These are phyloP conservation scores for Corinectria fuckeliana DNA, from an alignment of 2,329 filamentous ascomycete species.

Conservation along the genomic window DNA sequence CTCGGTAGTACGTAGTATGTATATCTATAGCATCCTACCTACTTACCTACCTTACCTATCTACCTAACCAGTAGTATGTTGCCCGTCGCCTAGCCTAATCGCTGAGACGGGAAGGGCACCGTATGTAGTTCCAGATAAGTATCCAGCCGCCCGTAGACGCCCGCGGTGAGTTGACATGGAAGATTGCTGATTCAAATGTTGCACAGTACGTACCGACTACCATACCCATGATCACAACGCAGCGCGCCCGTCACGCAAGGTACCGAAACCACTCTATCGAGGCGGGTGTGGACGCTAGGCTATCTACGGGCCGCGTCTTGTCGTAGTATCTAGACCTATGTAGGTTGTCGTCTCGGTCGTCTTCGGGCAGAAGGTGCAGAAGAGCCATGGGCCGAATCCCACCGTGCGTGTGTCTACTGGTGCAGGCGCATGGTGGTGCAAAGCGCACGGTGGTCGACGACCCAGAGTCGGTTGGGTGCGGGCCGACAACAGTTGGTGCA, in stretches of 20 bases:
- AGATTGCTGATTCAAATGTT: constrained; percentile 1
- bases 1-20: too few relatives aligned
- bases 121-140: too few relatives aligned
- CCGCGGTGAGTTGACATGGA: constrained; percentile 3
- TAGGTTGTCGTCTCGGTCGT: constrained; percentile 6
- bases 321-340: background rate
- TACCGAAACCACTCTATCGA: background rate
- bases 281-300: constrained; percentile 18
- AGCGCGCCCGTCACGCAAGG: background rate
- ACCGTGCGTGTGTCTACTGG: constrained; percentile 6
- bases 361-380: constrained; percentile 6
- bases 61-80: too few relatives aligned
- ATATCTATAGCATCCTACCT: too few relatives aligned
- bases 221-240: background rate
- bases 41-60: too few relatives aligned
- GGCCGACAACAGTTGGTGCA: constrained; percentile 11
- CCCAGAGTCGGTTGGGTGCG: constrained; percentile 11
- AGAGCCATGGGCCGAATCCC: background rate
- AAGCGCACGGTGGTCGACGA: constrained; percentile 15
- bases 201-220: background rate
- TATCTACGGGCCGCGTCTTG: constrained; percentile 6
- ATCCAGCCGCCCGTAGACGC: too few relatives aligned
- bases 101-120: too few relatives aligned
- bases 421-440: constrained; percentile 11
- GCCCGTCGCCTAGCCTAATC: too few relatives aligned